Conservation (phyloP, 2,329 filamentous ascomycete species). For the Lizonia empirigonia region DNA sequence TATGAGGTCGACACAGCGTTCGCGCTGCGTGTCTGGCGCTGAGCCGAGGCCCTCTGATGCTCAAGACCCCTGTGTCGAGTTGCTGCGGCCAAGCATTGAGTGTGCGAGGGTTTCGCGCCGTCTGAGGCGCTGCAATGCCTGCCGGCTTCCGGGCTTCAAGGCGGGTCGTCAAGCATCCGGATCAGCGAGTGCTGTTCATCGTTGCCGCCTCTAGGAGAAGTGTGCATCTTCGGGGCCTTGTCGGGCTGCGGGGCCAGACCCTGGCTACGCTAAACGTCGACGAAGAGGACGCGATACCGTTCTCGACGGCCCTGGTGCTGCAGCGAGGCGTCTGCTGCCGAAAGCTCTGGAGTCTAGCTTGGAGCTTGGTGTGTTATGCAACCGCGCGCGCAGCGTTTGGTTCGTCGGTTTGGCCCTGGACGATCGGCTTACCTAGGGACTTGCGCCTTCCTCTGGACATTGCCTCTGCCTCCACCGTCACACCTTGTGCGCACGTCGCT, state of each 20-base stretch:
- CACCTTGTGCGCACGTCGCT: constrained; percentile 8
- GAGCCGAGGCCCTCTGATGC: constrained; percentile 21
- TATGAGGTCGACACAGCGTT: constrained; percentile 4
- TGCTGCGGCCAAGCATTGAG: constrained; percentile 18
- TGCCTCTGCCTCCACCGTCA: constrained; percentile 17
- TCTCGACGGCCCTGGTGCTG: constrained; percentile 29
- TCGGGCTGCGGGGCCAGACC: constrained; percentile 22
- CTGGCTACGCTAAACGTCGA: constrained; percentile 26
- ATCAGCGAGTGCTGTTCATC: constrained; percentile 20
- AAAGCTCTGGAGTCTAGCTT: constrained; percentile 24
- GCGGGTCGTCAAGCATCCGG: constrained; percentile 20
- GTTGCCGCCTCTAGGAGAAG: constrained; percentile 23
- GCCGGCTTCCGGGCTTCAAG: constrained; percentile 21
- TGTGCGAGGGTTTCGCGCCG: constrained; percentile 3
- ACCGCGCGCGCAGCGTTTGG: constrained; percentile 30
- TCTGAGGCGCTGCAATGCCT: constrained; percentile 13
- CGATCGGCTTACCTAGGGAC: constrained; percentile 20
- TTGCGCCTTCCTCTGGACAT: constrained; percentile 24
- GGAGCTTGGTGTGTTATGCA: constrained; percentile 40
- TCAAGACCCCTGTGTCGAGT: constrained; percentile 7
- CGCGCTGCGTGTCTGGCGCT: constrained; percentile 4
- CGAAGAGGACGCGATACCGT: constrained; percentile 24
- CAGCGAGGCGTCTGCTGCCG: constrained; percentile 22
- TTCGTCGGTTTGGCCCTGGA: constrained; percentile 32
- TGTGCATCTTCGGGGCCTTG: constrained; percentile 18